These are phyloP conservation scores for Carex scoparia DNA, from an alignment of 176 grass and related monocot species.

Conservation along the genomic window DNA sequence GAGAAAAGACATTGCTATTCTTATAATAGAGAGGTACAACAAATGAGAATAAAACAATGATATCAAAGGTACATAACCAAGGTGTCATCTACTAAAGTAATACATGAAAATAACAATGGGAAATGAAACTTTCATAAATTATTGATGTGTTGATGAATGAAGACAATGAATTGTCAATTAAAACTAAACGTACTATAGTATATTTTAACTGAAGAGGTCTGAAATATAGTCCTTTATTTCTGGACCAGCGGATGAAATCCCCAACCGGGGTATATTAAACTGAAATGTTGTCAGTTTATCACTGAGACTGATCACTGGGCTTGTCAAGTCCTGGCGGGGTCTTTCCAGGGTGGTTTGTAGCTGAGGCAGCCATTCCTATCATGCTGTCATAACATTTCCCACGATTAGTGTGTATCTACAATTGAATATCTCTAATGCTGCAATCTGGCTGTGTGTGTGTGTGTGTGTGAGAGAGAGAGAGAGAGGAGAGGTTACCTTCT, in stretches of 20 bases:
- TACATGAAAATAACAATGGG: not conserved
- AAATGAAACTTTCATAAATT: not conserved
- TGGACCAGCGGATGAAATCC: not conserved
- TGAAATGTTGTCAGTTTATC: not conserved
- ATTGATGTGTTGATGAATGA: not conserved
- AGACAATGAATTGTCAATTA: not conserved
- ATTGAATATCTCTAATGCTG: not conserved
- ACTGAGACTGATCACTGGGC: slow-evolving; percentile 29
- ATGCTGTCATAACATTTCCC: slow-evolving; percentile 34
- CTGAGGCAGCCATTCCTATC: slow-evolving; percentile 29
- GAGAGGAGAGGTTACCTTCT: slow-evolving; percentile 38
- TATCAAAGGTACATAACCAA: not conserved
- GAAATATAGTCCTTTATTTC: not conserved
- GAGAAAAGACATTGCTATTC: not conserved
- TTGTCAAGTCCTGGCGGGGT: slow-evolving; percentile 40
- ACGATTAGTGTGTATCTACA: not conserved
- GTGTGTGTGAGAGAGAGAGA: not conserved
- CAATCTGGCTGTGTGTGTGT: not conserved
- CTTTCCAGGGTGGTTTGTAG: slow-evolving; percentile 57
- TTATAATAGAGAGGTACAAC: not conserved
- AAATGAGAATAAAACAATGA: not conserved
- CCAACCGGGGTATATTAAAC: not conserved
- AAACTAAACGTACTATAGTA: not conserved
- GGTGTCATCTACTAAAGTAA: not conserved
- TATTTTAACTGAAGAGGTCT: not conserved